Evolutionary conservation across 371 early-diverging fungal genomes (phyloP).

Genomic region (Neoconidiobolus thromboides): DNA sequence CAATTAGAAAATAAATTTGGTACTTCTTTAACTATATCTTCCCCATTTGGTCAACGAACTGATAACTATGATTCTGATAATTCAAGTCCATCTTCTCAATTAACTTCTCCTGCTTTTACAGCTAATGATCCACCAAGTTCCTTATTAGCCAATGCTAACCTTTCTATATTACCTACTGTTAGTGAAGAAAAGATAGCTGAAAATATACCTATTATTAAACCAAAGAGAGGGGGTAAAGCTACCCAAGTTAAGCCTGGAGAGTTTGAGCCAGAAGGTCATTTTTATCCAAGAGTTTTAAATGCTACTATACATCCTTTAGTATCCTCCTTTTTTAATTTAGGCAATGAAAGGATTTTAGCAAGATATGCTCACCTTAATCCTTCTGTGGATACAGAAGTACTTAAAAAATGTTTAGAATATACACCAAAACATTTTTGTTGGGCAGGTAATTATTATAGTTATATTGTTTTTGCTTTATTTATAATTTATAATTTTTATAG

Average conservation of each 20-base stretch:
- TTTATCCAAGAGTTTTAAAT: slow-evolving; percentile 82
- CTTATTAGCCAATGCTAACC: neutral
- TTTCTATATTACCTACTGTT: neutral
- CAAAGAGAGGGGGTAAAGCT: slow-evolving; percentile 6
- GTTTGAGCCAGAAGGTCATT: slow-evolving; percentile 74
- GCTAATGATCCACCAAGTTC: neutral
- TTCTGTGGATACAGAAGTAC: slow-evolving; percentile 38
- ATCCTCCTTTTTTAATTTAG: slow-evolving; percentile 66
- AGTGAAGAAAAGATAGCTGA: neutral
- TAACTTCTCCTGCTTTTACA: neutral
- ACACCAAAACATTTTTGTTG: slow-evolving; percentile 69
- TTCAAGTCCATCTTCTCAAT: neutral
- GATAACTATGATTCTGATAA: neutral
- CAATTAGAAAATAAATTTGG: neutral
- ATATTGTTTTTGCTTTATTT: neutral
- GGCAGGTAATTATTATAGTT: slow-evolving; percentile 41
- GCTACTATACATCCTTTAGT: slow-evolving; percentile 77
- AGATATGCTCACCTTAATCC: slow-evolving; percentile 82
- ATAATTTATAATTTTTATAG: slow-evolving; percentile 13
- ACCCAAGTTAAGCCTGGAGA: slow-evolving; percentile 35
- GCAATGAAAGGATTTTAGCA: slow-evolving; percentile 77
- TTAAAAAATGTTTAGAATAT: slow-evolving; percentile 47
- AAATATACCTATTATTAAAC: neutral
- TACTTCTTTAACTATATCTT: neutral
- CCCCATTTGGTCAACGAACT: neutral